Base-by-base conservation (phyloP, 371 early-diverging fungal genomes). In the Circinella umbellata region DNA sequence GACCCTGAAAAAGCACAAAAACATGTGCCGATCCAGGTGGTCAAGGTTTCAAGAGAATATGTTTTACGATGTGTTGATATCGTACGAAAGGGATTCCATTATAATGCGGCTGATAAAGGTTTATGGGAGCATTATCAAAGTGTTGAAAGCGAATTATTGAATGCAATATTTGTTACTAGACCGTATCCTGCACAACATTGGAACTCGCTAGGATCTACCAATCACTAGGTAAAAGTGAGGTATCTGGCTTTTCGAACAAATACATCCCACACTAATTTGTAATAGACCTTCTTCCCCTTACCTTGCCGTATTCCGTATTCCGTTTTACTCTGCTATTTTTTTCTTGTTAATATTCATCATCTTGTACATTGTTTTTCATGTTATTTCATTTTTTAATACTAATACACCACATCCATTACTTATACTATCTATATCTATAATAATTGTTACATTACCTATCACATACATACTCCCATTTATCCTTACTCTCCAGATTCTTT, bases 111-210 rank as follows among this genome's bases (percentile, higher is more conserved):
- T 20, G 82, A 82, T 48, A 66, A 71, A 4, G 66, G 64, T 3
- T 37, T 78, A 36, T 82, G 78, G 78, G 76, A 78, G 27, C 68
- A 80, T 53, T 76, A 80, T 75, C 73, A 76, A 51, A 51, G 53
- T n/a, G 73, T 78, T 7, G 82, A 77, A 47, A 63, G 49, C 20
- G 67, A 74, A 18, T 47, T 74, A 20, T 49, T 74, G 4, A 49
- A 68, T 36, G 64, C 67, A 14, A 51, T 72, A 51, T 67, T 63
- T 38, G 55, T 63, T 38, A 57, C 64, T n/a, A 59, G 51, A 11
- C 64, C 67, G 6, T 55, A 63, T 47, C 61, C 59, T n/a, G 67
- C 68, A 36, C 61, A 63, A 47, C 53, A 64, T 37, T 48, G 65
- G 53, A 61, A 67, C 48, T 61, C 68, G 37, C 48, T 48, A 49